Evolutionary conservation across 163 green algal species (phyloP).

Genomic region (Prototheca cutis): DNA sequence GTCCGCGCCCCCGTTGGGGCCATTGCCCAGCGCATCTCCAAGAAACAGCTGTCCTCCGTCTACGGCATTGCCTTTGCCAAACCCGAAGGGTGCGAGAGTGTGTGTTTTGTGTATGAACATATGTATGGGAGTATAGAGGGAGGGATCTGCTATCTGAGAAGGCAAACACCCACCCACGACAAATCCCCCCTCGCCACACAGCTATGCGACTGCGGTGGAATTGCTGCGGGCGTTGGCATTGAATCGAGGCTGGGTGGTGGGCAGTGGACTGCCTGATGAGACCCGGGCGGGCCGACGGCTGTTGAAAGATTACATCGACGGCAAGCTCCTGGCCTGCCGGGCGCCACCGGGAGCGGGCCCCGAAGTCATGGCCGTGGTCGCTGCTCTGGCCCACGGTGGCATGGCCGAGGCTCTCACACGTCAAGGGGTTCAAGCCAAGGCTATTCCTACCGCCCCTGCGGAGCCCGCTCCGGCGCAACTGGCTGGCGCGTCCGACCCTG

Average conservation of each 20-base stretch:
- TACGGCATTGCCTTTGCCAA: too few species aligned
- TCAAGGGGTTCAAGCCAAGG: too few species aligned
- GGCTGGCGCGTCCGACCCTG: neutral
- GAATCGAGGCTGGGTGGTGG: conserved; percentile 63
- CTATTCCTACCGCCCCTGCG: neutral
- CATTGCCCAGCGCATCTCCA: conserved; percentile 48
- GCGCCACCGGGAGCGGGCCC: conserved; percentile 47
- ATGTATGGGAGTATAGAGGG: too few species aligned
- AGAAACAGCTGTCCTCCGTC: conserved; percentile 47
- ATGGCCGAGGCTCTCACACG: neutral
- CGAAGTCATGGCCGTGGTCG: conserved; percentile 2
- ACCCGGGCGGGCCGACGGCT: conserved; percentile 62
- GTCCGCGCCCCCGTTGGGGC: conserved; percentile 64
- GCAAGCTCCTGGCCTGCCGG: conserved; percentile 74
- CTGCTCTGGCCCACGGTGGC: conserved; percentile 1
- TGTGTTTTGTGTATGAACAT: too few species aligned
- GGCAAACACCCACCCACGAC: too few species aligned
- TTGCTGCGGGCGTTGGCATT: conserved; percentile 54
- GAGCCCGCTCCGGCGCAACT: neutral
- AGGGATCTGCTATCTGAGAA: too few species aligned
- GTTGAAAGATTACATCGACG: conserved; percentile 83
- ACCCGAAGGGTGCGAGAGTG: too few species aligned
- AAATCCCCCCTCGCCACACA: conserved; percentile 4
- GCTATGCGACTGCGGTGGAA: conserved; percentile 46
- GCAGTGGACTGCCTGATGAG: conserved; percentile 78